Evolutionary conservation across 1,284 basidiomycete species (phyloP).

Genomic region (Mycena sp.): DNA sequence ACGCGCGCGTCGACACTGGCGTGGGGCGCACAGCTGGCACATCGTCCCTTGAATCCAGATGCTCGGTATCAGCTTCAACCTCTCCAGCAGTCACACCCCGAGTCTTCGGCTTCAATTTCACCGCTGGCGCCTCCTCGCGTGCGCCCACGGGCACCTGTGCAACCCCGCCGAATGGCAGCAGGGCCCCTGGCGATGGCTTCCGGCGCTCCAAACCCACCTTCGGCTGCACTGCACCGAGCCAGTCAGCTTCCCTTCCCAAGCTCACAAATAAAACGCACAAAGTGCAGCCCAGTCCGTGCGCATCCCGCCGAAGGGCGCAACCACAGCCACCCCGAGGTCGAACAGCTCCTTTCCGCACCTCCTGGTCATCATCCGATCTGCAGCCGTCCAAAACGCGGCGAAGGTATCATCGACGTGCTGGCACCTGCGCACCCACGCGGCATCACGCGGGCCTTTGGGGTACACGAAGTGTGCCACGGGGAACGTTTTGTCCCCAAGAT

Average conservation of each 20-base stretch:
- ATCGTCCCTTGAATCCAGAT: background rate
- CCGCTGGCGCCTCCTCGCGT: background rate
- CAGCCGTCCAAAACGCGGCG: slow-evolving; percentile 17
- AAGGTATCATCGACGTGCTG: background rate
- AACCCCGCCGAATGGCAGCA: slow-evolving; percentile 11
- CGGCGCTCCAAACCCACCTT: background rate
- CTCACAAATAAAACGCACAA: background rate
- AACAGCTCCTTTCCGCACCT: slow-evolving; percentile 1
- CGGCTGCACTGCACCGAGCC: background rate
- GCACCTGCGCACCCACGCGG: slow-evolving; percentile 6
- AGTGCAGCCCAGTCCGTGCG: slow-evolving; percentile 4
- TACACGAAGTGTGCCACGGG: slow-evolving; percentile 3
- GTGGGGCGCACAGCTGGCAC: background rate
- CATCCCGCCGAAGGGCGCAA: background rate
- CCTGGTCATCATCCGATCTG: background rate
- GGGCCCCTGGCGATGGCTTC: background rate
- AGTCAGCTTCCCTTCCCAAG: background rate
- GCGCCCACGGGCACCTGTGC: background rate
- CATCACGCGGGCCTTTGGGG: slow-evolving; percentile 13
- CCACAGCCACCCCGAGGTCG: background rate
- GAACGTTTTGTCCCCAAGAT: background rate
- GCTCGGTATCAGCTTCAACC: too few species aligned
- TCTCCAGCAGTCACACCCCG: slow-evolving; percentile 5
- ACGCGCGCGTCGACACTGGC: background rate
- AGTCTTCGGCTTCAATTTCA: slow-evolving; percentile 9